Evolutionary conservation across 495 filamentous ascomycete genomes (phyloP).

Genomic region (Tuber calosporum): DNA sequence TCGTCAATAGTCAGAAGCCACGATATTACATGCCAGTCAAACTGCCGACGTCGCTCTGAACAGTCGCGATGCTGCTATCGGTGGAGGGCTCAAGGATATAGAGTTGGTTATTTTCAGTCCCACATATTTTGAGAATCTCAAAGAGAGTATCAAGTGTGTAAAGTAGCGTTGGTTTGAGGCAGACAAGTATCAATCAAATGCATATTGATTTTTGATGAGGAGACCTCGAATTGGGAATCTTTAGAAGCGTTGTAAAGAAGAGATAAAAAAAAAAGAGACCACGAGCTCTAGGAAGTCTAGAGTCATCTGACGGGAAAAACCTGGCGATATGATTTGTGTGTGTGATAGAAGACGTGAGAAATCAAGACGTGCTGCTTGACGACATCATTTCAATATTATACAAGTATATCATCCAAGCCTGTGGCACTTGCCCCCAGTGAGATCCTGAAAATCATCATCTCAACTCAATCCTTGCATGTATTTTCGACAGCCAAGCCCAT

Average conservation of each 20-base stretch:
- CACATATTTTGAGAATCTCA: conserved; percentile 22
- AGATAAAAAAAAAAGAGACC: neutral
- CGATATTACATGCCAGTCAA: conserved; percentile 58
- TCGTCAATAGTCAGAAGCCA: neutral
- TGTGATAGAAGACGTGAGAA: neutral
- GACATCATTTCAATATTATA: conserved; percentile 25
- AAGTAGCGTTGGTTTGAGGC: neutral
- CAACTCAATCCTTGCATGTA: neutral
- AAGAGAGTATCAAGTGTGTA: conserved; percentile 1
- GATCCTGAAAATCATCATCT: neutral
- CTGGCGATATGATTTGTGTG: neutral
- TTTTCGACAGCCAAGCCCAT: neutral
- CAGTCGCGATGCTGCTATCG: conserved; percentile 66
- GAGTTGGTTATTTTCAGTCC: conserved; percentile 40
- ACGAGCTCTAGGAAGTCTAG: neutral
- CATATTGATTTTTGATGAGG: conserved; percentile 4
- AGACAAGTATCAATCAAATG: conserved; percentile 4
- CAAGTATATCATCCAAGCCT: conserved; percentile 33
- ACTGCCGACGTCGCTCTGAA: conserved; percentile 63
- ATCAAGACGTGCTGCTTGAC: conserved; percentile 16
- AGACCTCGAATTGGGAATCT: neutral
- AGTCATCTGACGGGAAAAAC: neutral
- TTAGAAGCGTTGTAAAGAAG: conserved; percentile 19
- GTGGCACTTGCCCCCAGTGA: neutral
- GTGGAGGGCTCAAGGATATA: conserved; percentile 76